Conservation (phyloP, 345 rosid genomes). For the Angophora floribunda region DNA sequence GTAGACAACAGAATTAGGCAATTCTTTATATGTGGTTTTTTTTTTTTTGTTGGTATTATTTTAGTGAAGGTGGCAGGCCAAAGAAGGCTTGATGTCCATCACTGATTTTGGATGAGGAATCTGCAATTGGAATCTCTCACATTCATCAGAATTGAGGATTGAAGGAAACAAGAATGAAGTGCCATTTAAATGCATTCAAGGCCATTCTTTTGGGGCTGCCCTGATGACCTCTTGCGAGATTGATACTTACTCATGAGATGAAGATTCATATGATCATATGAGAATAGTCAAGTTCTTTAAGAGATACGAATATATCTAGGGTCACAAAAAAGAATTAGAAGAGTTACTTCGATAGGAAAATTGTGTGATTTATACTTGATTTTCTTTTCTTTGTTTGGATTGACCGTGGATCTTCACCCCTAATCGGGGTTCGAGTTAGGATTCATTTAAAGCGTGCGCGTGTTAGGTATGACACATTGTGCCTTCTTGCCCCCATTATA, state of each 20-base stretch:
- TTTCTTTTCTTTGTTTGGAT: neutral
- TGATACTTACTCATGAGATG: neutral
- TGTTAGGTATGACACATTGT: neutral
- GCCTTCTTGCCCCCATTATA: neutral
- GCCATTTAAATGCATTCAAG: neutral
- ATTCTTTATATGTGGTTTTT: neutral
- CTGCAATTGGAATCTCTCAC: neutral
- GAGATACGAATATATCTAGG: neutral
- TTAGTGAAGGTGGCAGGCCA: neutral
- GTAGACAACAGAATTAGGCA: neutral
- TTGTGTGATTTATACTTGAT: neutral
- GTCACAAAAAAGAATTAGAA: neutral
- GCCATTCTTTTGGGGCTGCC: neutral
- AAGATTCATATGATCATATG: neutral
- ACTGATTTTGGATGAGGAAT: neutral
- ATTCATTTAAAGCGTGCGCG: neutral
- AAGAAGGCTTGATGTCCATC: neutral
- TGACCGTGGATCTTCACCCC: neutral
- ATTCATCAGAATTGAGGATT: neutral
- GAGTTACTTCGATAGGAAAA: neutral
- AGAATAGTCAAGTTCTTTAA: neutral
- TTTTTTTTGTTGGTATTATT: neutral
- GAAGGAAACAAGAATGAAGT: neutral
- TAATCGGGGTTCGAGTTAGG: neutral
- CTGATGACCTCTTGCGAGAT: neutral